Conservation (phyloP, 1,139 yeast species). For the Pichia norvegensis region DNA sequence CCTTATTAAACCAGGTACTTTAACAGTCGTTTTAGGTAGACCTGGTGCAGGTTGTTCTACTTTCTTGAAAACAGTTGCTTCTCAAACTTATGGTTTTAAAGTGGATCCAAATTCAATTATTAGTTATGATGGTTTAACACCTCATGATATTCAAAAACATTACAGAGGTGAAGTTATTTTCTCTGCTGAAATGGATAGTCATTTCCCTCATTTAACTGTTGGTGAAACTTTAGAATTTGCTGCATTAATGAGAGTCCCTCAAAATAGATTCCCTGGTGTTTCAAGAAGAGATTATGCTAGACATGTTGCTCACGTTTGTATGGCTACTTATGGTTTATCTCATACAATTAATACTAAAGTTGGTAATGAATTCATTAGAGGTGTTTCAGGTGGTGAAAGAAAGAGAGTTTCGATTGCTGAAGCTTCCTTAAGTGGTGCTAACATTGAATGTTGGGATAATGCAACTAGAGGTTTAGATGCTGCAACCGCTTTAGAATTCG, state of each 20-base stretch:
- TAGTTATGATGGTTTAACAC: conserved; percentile 44
- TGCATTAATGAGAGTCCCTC: conserved; percentile 57
- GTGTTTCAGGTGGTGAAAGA: conserved; percentile 43
- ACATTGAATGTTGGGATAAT: conserved; percentile 69
- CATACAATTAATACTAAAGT: conserved; percentile 43
- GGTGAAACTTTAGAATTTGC: conserved; percentile 64
- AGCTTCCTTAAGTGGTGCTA: conserved; percentile 47
- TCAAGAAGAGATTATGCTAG: conserved; percentile 49
- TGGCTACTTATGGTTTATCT: conserved; percentile 67
- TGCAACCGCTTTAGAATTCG: conserved; percentile 72
- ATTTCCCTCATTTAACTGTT: conserved; percentile 67
- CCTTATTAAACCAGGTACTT: conserved; percentile 60
- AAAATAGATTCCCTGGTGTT: conserved; percentile 54
- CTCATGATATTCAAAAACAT: conserved; percentile 39
- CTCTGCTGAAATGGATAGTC: conserved; percentile 64
- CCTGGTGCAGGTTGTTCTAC: conserved; percentile 89
- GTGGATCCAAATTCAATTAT: conserved; percentile 39
- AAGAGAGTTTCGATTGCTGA: conserved; percentile 48
- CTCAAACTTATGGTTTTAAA: conserved; percentile 66
- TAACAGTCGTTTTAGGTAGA: conserved; percentile 72
- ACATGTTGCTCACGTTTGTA: conserved; percentile 49
- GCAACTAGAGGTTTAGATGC: conserved; percentile 74
- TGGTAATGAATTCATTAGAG: conserved; percentile 39
- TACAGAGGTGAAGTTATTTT: conserved; percentile 67
- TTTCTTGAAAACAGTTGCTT: conserved; percentile 58